phyloP scores from a whole-genome alignment of 805 yeast species.

The Nakazawaea ishiwadae region DNA sequence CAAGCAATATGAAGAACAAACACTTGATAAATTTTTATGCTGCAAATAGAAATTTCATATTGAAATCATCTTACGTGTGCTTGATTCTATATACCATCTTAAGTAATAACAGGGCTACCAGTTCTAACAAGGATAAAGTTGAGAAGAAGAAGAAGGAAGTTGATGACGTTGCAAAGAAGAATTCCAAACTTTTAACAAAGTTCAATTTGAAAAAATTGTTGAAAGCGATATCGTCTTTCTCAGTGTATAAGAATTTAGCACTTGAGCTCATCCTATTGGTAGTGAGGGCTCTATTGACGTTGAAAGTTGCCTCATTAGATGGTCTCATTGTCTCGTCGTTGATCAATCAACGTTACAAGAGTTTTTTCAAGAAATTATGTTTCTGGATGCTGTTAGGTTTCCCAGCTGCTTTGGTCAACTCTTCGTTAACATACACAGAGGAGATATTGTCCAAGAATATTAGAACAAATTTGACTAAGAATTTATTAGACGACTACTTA shows the following conservation, averaged over 20 bases:
- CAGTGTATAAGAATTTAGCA: conserved; percentile 4
- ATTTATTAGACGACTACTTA: conserved; percentile 64
- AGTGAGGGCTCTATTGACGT: conserved; percentile 65
- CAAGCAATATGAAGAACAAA: neutral
- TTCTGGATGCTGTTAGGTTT: conserved; percentile 83
- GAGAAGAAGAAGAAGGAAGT: neutral
- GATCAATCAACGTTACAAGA: conserved; percentile 62
- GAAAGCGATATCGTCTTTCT: neutral
- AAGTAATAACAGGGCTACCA: conserved; percentile 5
- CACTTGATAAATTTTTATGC: conserved; percentile 4
- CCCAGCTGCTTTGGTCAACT: conserved; percentile 80
- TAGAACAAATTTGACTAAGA: conserved; percentile 59
- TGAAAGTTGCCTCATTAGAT: conserved; percentile 82
- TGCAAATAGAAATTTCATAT: conserved; percentile 7
- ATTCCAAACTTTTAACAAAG: neutral
- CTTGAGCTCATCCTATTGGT: conserved; percentile 51
- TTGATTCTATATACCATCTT: conserved; percentile 10
- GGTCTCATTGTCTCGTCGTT: conserved; percentile 81
- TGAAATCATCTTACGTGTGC: conserved; percentile 9
- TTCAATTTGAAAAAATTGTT: conserved; percentile 1
- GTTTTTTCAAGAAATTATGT: conserved; percentile 56
- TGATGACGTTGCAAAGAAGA: neutral
- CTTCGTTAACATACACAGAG: conserved; percentile 60
- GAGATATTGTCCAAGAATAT: conserved; percentile 52
- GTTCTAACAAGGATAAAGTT: neutral